Percentiles rank a stretch among this genome's conserved stretches.
Evolutionary conservation across 305 asterid genomes (phyloP).

Genomic region (Solanum hybrid): DNA sequence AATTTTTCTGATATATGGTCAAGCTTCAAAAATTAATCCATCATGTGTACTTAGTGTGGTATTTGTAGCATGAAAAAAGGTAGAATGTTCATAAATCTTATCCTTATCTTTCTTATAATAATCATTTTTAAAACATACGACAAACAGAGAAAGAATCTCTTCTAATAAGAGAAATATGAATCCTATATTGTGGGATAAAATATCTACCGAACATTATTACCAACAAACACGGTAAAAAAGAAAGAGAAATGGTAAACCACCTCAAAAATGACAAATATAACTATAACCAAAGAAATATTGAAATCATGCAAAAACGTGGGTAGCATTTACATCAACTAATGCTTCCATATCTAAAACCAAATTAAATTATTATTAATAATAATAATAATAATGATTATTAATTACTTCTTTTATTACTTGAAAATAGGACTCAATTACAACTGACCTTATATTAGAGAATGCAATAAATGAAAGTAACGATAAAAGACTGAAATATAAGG

Average conservation of each 20-base stretch:
- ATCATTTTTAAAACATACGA: neutral
- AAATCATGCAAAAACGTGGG: no score
- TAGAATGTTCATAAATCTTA: neutral
- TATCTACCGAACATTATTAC: neutral
- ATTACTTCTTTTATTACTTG: no score
- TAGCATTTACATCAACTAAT: no score
- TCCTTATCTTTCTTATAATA: neutral
- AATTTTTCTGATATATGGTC: neutral
- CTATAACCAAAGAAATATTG: no score
- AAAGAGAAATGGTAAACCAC: no score
- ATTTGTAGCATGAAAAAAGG: neutral
- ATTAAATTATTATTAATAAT: no score
- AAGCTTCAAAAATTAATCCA: neutral
- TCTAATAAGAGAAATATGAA: neutral
- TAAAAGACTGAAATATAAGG: no score
- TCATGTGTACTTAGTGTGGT: neutral
- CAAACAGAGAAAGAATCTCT: neutral
- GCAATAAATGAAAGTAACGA: no score
- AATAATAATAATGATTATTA: fast-evolving
- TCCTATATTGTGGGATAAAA: neutral
- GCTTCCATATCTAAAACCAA: neutral
- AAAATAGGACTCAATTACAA: no score
- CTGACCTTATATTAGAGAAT: no score
- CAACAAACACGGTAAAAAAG: no score
- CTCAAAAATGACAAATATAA: no score